A percentile compares a stretch with the other conserved stretches of the same genome.
phyloP scores from a whole-genome alignment of 1,284 basidiomycete species.

The Neonothopanus nambi region DNA sequence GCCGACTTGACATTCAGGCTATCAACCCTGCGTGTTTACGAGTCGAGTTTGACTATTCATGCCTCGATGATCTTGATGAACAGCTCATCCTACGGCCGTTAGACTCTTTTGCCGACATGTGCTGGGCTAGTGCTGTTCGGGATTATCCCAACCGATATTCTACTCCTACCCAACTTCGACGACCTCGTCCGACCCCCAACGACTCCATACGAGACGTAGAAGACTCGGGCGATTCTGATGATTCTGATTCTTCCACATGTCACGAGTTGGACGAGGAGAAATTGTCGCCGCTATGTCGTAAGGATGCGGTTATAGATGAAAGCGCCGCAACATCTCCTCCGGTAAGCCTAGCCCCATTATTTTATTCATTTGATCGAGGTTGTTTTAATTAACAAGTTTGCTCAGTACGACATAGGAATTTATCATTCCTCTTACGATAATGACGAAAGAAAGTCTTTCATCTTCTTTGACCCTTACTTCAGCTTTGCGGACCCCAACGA shows the following conservation, averaged over 20 bases:
- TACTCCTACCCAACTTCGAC: no score
- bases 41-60: conserved; percentile 17
- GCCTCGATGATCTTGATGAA: conserved; percentile 17
- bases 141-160: neutral
- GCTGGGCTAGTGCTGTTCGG: conserved; percentile 15
- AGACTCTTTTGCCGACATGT: conserved; percentile 15
- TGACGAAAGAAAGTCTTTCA: conserved; percentile 1
- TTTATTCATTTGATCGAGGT: no score
- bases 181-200: no score
- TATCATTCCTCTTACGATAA: neutral
- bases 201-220: no score
- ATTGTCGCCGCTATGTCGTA: neutral
- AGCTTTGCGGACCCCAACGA: neutral
- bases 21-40: conserved; percentile 6
- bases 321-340: neutral
- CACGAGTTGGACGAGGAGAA: neutral
- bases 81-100: conserved; percentile 14
- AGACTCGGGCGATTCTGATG: neutral
- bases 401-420: neutral
- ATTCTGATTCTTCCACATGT: neutral
- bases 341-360: neutral
- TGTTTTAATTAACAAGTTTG: neutral
- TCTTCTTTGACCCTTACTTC: neutral
- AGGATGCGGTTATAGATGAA: neutral
- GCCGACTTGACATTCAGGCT: neutral